These are phyloP conservation scores for Cryptococcus deneoformans DNA, from an alignment of 1,284 basidiomycete genomes.

Conservation along the genomic window DNA sequence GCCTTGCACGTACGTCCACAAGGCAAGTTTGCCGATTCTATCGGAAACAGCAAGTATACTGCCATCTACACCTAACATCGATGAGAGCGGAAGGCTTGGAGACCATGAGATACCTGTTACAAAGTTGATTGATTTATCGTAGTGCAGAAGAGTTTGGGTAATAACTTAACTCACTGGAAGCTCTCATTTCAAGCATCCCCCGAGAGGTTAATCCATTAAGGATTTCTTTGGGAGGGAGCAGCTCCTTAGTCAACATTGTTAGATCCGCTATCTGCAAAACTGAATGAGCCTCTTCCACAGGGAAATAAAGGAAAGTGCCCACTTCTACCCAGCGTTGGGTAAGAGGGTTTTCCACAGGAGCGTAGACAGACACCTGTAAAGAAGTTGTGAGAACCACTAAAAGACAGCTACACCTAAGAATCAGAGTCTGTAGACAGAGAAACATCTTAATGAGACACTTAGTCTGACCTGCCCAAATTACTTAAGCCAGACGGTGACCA, in stretches of 20 bases:
- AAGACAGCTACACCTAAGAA: conserved; percentile 21
- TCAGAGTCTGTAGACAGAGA: conserved; percentile 2
- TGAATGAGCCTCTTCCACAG: neutral
- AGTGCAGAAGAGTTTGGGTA: neutral
- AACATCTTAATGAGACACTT: neutral
- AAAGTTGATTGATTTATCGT: no score
- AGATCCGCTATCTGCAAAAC: conserved; percentile 30
- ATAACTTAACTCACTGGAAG: conserved; percentile 17
- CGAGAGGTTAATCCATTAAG: conserved; percentile 4
- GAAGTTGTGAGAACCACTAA: conserved; percentile 27
- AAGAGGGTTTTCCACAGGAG: conserved; percentile 11
- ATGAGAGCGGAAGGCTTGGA: conserved; percentile 6
- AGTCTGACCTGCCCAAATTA: conserved; percentile 30
- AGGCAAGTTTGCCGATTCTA: conserved; percentile 27
- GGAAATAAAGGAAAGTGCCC: neutral
- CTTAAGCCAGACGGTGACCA: conserved; percentile 43
- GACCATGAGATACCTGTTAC: conserved; percentile 36
- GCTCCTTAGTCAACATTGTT: conserved; percentile 17
- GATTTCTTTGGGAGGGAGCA: conserved; percentile 6
- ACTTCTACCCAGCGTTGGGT: neutral
- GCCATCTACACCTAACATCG: conserved; percentile 25
- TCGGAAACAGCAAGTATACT: conserved; percentile 38
- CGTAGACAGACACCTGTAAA: conserved; percentile 34
- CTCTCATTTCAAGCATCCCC: conserved; percentile 24
- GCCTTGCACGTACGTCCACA: conserved; percentile 30